phyloP scores from a whole-genome alignment of 2,329 filamentous ascomycete genomes.

The Colletotrichum liriopes region DNA sequence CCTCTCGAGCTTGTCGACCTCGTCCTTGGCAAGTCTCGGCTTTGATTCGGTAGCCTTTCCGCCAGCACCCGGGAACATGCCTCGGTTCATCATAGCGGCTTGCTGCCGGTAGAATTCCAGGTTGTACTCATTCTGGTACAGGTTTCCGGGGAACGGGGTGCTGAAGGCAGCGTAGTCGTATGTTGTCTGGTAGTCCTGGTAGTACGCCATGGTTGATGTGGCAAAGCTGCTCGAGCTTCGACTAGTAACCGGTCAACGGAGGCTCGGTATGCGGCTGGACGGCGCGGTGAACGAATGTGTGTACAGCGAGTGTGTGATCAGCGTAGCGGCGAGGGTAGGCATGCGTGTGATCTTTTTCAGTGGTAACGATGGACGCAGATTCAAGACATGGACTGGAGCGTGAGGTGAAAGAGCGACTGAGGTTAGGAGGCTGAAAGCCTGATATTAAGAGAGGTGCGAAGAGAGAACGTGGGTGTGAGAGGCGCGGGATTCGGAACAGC shows the following conservation, averaged over 20 bases:
- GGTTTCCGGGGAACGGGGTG: conserved; percentile 15
- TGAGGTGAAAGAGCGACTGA: conserved; percentile 43
- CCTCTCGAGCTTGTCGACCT: conserved; percentile 72
- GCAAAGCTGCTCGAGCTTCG: neutral
- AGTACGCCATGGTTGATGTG: conserved; percentile 38
- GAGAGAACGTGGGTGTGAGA: conserved; percentile 49
- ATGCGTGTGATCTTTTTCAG: conserved; percentile 13
- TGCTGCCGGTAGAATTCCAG: conserved; percentile 19
- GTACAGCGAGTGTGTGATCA: conserved; percentile 7
- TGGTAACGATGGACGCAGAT: conserved; percentile 28
- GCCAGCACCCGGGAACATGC: conserved; percentile 21
- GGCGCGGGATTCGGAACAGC: conserved; percentile 44
- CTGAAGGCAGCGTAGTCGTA: conserved; percentile 38
- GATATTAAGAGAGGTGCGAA: conserved; percentile 45
- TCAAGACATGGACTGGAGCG: neutral
- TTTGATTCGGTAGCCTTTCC: conserved; percentile 63
- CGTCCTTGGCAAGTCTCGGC: conserved; percentile 70
- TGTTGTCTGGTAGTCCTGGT: conserved; percentile 28
- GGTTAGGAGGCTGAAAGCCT: conserved; percentile 40
- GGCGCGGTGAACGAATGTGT: conserved; percentile 19
- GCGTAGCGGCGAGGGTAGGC: neutral
- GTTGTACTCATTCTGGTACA: conserved; percentile 37
- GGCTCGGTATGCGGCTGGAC: neutral
- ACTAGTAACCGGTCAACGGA: neutral
- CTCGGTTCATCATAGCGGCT: conserved; percentile 43